These are phyloP conservation scores for Gossypium thurberi DNA, from an alignment of 345 rosid genomes.

Conservation along the genomic window DNA sequence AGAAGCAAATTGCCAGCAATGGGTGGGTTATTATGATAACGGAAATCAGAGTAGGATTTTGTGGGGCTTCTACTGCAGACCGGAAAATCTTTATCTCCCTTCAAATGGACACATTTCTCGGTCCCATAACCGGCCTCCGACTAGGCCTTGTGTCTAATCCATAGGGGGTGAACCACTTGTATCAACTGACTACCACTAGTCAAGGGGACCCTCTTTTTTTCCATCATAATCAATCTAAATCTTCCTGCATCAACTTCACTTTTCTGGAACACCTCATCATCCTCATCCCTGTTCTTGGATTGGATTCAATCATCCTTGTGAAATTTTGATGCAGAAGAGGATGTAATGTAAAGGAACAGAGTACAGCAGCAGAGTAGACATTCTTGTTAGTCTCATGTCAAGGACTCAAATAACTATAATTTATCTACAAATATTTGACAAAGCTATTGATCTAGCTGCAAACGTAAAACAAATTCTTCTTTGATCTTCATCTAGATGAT, in stretches of 20 bases:
- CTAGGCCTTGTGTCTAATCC: not conserved
- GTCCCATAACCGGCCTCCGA: not conserved
- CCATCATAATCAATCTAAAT: too few species aligned
- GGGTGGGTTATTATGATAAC: constrained; percentile 15
- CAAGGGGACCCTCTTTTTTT: too few species aligned
- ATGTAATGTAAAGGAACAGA: too few species aligned
- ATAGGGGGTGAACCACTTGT: not conserved
- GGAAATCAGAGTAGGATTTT: constrained; percentile 16
- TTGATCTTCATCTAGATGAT: too few species aligned
- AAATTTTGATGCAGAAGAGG: not conserved
- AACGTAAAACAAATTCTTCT: too few species aligned
- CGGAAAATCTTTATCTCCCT: not conserved
- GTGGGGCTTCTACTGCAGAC: constrained; percentile 20
- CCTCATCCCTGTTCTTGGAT: not conserved
- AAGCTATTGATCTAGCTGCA: not conserved
- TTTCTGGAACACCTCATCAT: not conserved
- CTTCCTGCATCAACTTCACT: not conserved
- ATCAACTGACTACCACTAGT: too few species aligned
- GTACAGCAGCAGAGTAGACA: not conserved
- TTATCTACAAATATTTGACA: not conserved
- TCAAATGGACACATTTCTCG: not conserved
- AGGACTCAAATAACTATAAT: not conserved
- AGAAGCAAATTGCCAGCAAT: not conserved
- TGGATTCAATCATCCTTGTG: not conserved
- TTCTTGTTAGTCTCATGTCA: not conserved